Base-by-base conservation (phyloP, 306 rosid genomes). In the Vigna unguiculata region DNA sequence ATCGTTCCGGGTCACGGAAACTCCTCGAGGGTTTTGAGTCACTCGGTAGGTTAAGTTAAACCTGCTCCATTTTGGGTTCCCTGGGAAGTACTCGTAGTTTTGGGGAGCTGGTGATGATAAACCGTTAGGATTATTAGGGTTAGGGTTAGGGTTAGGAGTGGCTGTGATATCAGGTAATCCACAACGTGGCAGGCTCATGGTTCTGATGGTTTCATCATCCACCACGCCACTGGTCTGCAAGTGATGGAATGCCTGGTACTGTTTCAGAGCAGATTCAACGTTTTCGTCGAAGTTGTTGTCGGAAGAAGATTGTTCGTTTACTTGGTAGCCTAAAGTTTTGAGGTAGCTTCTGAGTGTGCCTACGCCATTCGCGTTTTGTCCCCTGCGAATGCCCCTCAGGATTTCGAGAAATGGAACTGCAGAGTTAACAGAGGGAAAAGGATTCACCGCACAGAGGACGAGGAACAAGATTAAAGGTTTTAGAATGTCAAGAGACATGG, bases 11-110 rank as follows among this genome's bases (percentile, higher is more conserved):
- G 3, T 17, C 16, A 40, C 3, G 57, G 19, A 6, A 34, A 28
- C 32, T 3, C 0, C 0, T 28, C 0, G 4, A 28, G 32, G 32
- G 0, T 0, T 28, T 28, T 0, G 5, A 28, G 32, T 28, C 32
- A 3, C 4, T 28, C 21, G 21, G 16, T 48, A 48, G 4, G 21
- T 16, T 48, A 48, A 2, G 0, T 0, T 1, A 14, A 48, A 51
- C 17, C 0, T n/a, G 22, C 11, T 17, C 57, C 57, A 51, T 17
- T 17, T 51, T 17, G 57, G 57, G 0, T 0, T 0, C 4, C 57
- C 57, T 1, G 57, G 24, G 24, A 51, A 51, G 57, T 2, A 51
- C 9, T 1, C 17, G 57, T 17, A 51, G 24, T 17, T 51, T 51
- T 51, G 12, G 19, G 57, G 57, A 2, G 36, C 0, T 5, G 10